A percentile compares a stretch with the other conserved stretches of the same genome.
Conservation (phyloP, 169 alveolate species). For the Plasmodium vinckei region DNA sequence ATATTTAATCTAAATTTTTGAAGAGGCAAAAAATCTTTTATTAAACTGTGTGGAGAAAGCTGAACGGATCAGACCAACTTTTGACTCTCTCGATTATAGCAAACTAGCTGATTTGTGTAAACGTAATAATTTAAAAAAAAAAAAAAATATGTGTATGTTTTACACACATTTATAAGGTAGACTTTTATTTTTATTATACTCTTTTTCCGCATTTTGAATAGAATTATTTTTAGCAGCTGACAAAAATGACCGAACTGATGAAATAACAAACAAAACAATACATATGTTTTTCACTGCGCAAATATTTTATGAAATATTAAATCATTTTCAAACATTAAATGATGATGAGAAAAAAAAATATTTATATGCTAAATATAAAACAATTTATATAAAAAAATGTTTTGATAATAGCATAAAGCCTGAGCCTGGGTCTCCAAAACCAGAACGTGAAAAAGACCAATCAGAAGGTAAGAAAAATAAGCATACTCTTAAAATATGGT, state of each 20-base stretch:
- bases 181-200: not conserved
- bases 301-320: constrained; percentile 76
- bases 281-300: constrained; percentile 69
- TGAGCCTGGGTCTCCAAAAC: constrained; percentile 49
- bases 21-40: constrained; percentile 59
- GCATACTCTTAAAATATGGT: too few species aligned
- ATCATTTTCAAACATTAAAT: constrained; percentile 54
- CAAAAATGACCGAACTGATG: constrained; percentile 40
- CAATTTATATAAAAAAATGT: constrained; percentile 66
- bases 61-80: constrained; percentile 32
- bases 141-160: not conserved
- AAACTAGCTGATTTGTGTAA: constrained; percentile 52
- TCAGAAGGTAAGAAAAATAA: not conserved
- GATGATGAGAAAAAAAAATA: constrained; percentile 64
- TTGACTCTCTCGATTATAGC: constrained; percentile 38
- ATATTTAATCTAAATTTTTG: not conserved
- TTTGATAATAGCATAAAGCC: constrained; percentile 69
- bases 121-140: constrained; percentile 28
- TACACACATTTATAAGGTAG: not conserved
- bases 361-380: constrained; percentile 74
- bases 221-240: constrained; percentile 67
- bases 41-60: constrained; percentile 54
- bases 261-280: constrained; percentile 63
- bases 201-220: not conserved
- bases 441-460: not conserved